phyloP scores from a whole-genome alignment of 148 eudicot species.

The Camellia granthamiana region DNA sequence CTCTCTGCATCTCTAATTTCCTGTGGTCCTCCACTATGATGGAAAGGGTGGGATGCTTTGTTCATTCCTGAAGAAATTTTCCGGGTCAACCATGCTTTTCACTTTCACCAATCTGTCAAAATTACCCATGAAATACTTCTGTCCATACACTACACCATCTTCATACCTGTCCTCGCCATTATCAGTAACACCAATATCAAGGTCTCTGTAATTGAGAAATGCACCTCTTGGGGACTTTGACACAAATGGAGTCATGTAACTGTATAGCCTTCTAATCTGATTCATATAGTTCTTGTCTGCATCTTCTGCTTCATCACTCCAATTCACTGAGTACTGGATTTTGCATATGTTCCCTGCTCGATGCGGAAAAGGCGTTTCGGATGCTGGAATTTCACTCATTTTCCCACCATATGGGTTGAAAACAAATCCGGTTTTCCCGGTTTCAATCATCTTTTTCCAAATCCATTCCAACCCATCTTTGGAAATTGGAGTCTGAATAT shows the following conservation, averaged over 20 bases:
- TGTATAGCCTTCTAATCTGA: slow-evolving; percentile 19
- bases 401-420: slow-evolving; percentile 40
- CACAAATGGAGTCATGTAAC: slow-evolving; percentile 38
- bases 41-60: slow-evolving; percentile 16
- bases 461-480: slow-evolving; percentile 34
- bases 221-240: slow-evolving; percentile 37
- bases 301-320: slow-evolving; percentile 27
- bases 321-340: slow-evolving; percentile 33
- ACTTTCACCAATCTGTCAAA: slow-evolving; percentile 28
- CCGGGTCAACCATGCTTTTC: slow-evolving; percentile 16
- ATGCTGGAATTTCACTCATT: slow-evolving; percentile 31
- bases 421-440: slow-evolving; percentile 19
- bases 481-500: slow-evolving; percentile 31
- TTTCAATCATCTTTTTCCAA: slow-evolving; percentile 35
- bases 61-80: slow-evolving; percentile 19
- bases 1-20: neutral
- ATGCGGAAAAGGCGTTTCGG: slow-evolving; percentile 35
- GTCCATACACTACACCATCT: slow-evolving; percentile 24
- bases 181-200: slow-evolving; percentile 30
- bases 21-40: neutral
- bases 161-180: slow-evolving; percentile 13
- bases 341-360: slow-evolving; percentile 37
- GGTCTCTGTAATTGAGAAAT: slow-evolving; percentile 39
- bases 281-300: slow-evolving; percentile 10
- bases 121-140: slow-evolving; percentile 31